Percentiles rank a stretch among this genome's conserved stretches.
Evolutionary conservation across 805 yeast species (phyloP).

Genomic region (Myxozyma udenii): DNA sequence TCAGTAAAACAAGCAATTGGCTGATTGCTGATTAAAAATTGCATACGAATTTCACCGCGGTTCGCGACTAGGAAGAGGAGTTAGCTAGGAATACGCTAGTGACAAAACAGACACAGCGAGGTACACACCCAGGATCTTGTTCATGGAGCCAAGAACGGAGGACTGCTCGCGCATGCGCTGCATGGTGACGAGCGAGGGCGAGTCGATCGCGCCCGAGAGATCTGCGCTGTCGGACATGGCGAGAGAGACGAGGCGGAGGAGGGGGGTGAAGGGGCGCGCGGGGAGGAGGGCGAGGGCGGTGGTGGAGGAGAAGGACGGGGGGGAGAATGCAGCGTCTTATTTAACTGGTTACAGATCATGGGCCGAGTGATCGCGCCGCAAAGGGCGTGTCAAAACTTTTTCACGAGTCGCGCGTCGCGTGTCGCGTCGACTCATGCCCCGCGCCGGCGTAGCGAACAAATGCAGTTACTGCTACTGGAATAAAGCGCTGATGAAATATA

Average conservation of each 20-base stretch:
- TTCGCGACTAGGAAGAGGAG: slow-evolving; percentile 38
- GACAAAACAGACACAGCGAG: not conserved
- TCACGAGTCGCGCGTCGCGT: not conserved
- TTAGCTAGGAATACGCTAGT: slow-evolving; percentile 6
- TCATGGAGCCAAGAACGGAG: slow-evolving; percentile 50
- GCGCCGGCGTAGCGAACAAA: not conserved
- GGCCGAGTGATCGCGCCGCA: not conserved
- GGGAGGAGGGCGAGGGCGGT: not conserved
- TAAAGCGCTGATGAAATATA: too few relatives aligned
- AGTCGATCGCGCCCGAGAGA: slow-evolving; percentile 12
- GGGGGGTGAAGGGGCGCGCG: not conserved
- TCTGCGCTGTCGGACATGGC: slow-evolving; percentile 15
- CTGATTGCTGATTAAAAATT: slow-evolving; percentile 7
- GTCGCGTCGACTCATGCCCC: not conserved
- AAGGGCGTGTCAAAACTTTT: not conserved
- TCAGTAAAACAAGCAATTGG: not conserved
- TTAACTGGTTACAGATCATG: not conserved
- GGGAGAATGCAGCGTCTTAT: not conserved
- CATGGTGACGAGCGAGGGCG: slow-evolving; percentile 22
- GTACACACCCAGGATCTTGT: slow-evolving; percentile 43
- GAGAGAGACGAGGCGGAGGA: not conserved
- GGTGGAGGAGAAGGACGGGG: not conserved
- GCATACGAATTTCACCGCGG: slow-evolving; percentile 44
- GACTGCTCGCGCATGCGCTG: slow-evolving; percentile 35
- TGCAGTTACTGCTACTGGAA: too few relatives aligned